Conservation (phyloP, 768 basidiomycete species). For the Mycena metata region DNA sequence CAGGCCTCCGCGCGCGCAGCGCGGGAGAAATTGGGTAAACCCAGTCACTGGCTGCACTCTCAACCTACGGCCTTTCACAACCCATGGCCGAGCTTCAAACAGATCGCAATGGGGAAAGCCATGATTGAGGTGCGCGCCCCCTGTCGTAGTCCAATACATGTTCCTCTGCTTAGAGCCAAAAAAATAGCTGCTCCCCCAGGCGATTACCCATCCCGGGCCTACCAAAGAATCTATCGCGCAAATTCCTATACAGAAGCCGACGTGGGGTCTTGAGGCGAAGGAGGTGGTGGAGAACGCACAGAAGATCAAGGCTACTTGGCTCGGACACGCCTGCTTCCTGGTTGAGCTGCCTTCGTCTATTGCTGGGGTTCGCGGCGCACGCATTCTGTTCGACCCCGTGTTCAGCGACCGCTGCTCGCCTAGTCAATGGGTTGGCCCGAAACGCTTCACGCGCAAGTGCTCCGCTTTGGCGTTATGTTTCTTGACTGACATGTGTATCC, state of each 20-base stretch:
- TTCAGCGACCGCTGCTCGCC: conserved; percentile 69
- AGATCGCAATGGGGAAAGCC: conserved; percentile 30
- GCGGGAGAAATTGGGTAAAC: conserved; percentile 36
- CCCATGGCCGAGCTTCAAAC: conserved; percentile 47
- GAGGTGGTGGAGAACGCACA: conserved; percentile 43
- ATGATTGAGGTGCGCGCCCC: conserved; percentile 24
- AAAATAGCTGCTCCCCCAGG: conserved; percentile 10
- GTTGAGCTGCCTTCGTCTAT: conserved; percentile 60
- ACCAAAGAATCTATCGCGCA: conserved; percentile 38
- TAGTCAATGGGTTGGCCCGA: conserved; percentile 59
- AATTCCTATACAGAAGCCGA: conserved; percentile 54
- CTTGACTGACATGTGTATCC: too few species aligned
- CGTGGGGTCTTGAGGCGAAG: conserved; percentile 50
- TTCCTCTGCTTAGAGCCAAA: too few species aligned
- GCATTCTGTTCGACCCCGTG: conserved; percentile 67
- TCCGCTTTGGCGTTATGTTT: too few species aligned
- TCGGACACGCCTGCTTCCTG: conserved; percentile 69
- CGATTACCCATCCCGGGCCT: conserved; percentile 13
- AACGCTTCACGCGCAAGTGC: too few species aligned
- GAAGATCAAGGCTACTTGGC: conserved; percentile 66
- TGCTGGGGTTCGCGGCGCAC: conserved; percentile 52
- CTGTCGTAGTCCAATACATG: background rate
- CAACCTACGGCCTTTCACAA: conserved; percentile 45
- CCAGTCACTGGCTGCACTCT: conserved; percentile 47
- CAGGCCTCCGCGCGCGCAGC: conserved; percentile 28